Base-by-base conservation (phyloP, 805 yeast species). In the Candida chilensis region DNA sequence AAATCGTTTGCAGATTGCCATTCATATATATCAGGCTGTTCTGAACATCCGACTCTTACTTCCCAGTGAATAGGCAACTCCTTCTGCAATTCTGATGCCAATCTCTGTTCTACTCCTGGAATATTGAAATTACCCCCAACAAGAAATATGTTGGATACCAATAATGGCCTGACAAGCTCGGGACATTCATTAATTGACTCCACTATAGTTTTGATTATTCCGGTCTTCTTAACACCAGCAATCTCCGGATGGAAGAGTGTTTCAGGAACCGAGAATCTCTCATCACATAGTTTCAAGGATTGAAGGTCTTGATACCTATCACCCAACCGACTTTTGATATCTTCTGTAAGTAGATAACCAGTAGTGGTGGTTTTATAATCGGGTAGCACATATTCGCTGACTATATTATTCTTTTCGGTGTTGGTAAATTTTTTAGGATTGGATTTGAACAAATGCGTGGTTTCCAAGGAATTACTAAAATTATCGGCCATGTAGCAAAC, bases 241-340 rank as follows among this genome's bases (percentile, higher is more conserved):
- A 84, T 76, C 36, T 77, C 83, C 0, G 99, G 98, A 41, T 80
- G 87, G 52, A 85, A 88, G 20, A 83, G 60, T 1, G 84, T 63
- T 47, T 92, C 99, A 0, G 97, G 96, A 2, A 83, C 72, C 2
- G 84, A 67, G 52, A 92, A 90, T 33, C 96, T 56, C 52, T 92
- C 99, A 50, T 90, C 96, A 16, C 64, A 67, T 5, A 92, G 62
- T 29, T 67, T 57, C 21, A 90, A 56, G 1, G 78, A 64, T 50
- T 88, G 96, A 8, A 70, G 60, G 28, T 75, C 80, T 42, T 2
- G 38, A 36, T 20, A 38, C 41, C 14, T 49, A 40, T 12, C 44
- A 54, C 5, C 51, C 25, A 22, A 8, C 6, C 5, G 40, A 48
- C 9, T 50, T 40, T 39, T 44, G 20, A 39, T 38, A 12, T 35